phyloP scores from a whole-genome alignment of 202 grass and related monocot species.

The Hordeum pubiflorum region DNA sequence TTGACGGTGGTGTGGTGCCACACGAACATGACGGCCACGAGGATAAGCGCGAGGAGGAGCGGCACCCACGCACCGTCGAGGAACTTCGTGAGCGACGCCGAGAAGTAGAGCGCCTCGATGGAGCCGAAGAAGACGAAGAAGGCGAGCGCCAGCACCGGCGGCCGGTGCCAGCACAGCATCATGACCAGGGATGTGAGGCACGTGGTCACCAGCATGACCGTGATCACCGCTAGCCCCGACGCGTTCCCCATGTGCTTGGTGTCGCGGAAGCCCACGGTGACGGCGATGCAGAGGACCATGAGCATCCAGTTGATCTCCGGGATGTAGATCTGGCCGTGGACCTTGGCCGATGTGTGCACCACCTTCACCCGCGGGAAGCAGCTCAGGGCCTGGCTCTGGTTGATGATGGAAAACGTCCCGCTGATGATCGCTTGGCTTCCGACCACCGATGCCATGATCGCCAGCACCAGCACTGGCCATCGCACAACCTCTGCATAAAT shows the following conservation, averaged over 20 bases:
- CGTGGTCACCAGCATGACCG: conserved; percentile 85
- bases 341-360: conserved; percentile 67
- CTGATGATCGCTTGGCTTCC: conserved; percentile 92
- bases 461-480: conserved; percentile 71
- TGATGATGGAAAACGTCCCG: conserved; percentile 88
- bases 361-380: conserved; percentile 90
- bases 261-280: conserved; percentile 78
- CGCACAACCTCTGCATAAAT: conserved; percentile 46
- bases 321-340: conserved; percentile 91
- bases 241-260: conserved; percentile 90
- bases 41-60: conserved; percentile 56
- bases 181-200: conserved; percentile 65
- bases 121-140: conserved; percentile 86
- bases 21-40: conserved; percentile 61
- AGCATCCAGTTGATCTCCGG: conserved; percentile 90
- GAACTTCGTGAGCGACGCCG: conserved; percentile 83
- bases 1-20: conserved; percentile 78
- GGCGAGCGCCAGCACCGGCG: conserved; percentile 39
- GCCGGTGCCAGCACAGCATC: conserved; percentile 70
- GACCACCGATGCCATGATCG: conserved; percentile 71
- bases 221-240: conserved; percentile 72
- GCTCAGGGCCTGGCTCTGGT: conserved; percentile 74
- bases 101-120: conserved; percentile 79
- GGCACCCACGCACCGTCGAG: conserved; percentile 74
- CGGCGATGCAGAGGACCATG: conserved; percentile 79